Percentiles rank a stretch among this genome's conserved stretches.
Conservation (phyloP, 495 filamentous ascomycete species). For the Penicillium desertorum region DNA sequence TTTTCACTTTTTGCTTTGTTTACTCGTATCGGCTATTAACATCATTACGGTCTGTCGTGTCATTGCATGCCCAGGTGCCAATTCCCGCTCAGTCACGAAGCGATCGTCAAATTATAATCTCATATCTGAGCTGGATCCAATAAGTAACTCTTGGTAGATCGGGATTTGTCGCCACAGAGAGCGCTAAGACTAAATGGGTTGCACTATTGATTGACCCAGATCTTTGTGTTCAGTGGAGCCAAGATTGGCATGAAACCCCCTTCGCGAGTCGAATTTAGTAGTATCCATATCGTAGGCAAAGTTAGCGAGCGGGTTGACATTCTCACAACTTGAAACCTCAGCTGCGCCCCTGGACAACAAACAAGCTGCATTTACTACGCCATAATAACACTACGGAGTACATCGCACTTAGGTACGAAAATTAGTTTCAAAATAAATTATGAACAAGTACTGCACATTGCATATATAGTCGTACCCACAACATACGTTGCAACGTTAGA, state of each 20-base stretch:
- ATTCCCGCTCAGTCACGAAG: background rate
- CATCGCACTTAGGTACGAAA: background rate
- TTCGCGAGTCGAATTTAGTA: background rate
- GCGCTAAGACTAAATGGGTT: constrained; percentile 24
- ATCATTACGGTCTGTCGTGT: background rate
- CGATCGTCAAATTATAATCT: constrained; percentile 1
- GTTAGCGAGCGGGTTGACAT: background rate
- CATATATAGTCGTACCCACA: too few species aligned
- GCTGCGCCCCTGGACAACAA: background rate
- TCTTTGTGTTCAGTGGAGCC: constrained; percentile 3
- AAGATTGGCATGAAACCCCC: background rate
- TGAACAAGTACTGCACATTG: background rate
- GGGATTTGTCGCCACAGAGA: background rate
- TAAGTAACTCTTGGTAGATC: background rate
- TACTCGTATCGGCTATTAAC: background rate
- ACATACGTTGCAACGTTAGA: too few species aligned
- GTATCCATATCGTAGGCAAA: background rate
- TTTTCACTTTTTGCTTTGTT: background rate
- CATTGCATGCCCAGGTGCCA: background rate
- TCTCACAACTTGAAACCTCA: background rate
- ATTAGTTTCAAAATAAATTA: background rate
- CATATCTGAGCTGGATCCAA: background rate
- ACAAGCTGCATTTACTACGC: too few species aligned
- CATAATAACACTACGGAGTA: too few species aligned
- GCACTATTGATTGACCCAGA: constrained; percentile 26